Evolutionary conservation across 306 rosid species (phyloP), one percentile per base, ranked within the genome.

Genomic region (Notholithocarpus densiflorus): DNA sequence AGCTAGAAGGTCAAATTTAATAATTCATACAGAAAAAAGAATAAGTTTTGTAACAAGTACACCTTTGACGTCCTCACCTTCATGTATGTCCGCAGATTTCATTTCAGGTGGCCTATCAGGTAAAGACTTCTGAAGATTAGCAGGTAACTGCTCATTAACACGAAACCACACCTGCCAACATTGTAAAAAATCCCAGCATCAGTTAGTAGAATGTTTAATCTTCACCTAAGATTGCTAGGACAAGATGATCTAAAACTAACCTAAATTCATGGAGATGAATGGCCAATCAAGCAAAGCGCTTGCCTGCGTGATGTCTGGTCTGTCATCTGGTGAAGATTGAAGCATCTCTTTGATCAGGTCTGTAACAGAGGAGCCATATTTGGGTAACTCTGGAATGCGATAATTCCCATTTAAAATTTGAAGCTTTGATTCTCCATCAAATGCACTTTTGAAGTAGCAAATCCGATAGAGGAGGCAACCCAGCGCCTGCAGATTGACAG

Each of bases 241-340:
- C 88, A 80, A 87, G 87, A 88, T 85, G 87, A 90, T 95, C 97
- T 95, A 91, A 86, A 90, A 92, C 98, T 90, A 95, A 95, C 99
- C 99, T 95, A 95, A 95, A 89, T 81, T 91, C 92, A 94, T 91
- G 97, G 97, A 91, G 96, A 92, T 93, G 96, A 91, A 95, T 90
- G 98, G 97, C 96, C 98, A 91, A 95, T 95, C 98, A 91, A 95
- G 98, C 96, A 95, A 95, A 95, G 97, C 89, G 90, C 99, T 95
- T 95, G 98, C 99, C 99, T 92, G 99, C 96, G 97, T 93, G 99
- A 95, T 92, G 84, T 95, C 99, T 81, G 99, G 99, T 95, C 99
- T 83, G 92, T 92, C 94, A 32, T 92, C 93, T 71, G 98, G 98
- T 80, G 89, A 86, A 37, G 92, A 90, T 85, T 92, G 98, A 81